Base-by-base conservation (phyloP, 2,329 filamentous ascomycete species). In the Xylariales sp. region DNA sequence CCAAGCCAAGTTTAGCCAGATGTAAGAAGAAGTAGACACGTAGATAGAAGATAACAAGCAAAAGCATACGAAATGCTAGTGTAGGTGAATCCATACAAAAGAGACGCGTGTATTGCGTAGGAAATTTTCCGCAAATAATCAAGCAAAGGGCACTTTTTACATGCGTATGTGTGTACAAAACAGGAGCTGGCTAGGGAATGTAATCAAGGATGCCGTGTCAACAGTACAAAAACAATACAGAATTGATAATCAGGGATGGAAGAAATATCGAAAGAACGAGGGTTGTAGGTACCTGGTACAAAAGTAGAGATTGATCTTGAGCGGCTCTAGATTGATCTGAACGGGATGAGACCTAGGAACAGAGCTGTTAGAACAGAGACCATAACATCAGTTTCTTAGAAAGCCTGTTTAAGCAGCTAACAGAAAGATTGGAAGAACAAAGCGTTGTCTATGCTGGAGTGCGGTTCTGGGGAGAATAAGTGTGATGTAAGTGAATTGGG, bases 201-300 rank as follows among this genome's bases (percentile, higher is more conserved):
- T 3, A 43, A 34, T 18, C 23, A 5, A 6, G 12, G 34, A 45
- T 14, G 28, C 6, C 1, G 32, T 41, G 5, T 14, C 7, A 39
- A 53, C 10, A 32, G 28, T 50, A 9, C n/a, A 39, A 36, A 18
- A 18, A 32, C 10, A 10, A 18, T 9, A 12, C 12, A 30, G 3
- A 30, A 49, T 16, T n/a, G 18, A 16, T 36, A 46, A 23, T 23
- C 23, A 2, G 23, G 23, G 45, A 36, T 39, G 18, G 7, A 36
- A 18, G 10, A 28, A 36, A 34, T 53, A 30, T 61, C 8, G 18
- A 34, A 12, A 18, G 41, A 5, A 10, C 1, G 7, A 52, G 39
- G 23, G 32, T 49, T 9, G 41, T 52, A 69, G 69, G 64, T 74
- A 76, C 74, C 74, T 74, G 70, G 71, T 72, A 74, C 72, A 74